Evolutionary conservation across 768 basidiomycete genomes (phyloP).

Genomic region (Agaricus blazei): DNA sequence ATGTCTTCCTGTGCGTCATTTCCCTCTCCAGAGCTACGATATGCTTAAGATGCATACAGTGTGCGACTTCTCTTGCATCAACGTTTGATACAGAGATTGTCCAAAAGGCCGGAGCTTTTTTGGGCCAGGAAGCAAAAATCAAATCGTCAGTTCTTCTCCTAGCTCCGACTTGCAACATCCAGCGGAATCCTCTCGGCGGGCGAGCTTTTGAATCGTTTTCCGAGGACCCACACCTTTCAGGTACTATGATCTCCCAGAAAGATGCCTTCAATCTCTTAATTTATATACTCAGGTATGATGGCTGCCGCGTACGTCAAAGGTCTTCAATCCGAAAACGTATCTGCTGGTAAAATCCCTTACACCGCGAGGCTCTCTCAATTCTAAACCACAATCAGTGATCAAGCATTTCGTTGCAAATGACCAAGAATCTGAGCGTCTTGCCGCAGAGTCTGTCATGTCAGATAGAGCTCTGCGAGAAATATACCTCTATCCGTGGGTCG

Average conservation of each 20-base stretch:
- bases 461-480: conserved; percentile 65
- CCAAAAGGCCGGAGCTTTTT: conserved; percentile 47
- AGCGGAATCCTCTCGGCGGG: conserved; percentile 56
- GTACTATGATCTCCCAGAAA: conserved; percentile 19
- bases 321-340: conserved; percentile 59
- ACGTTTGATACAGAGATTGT: conserved; percentile 64
- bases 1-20: conserved; percentile 50
- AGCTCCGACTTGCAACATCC: conserved; percentile 75
- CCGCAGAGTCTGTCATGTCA: conserved; percentile 59
- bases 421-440: conserved; percentile 67
- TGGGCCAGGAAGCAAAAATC: conserved; percentile 61
- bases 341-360: conserved; percentile 36
- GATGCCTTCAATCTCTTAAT: neutral
- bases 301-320: conserved; percentile 67
- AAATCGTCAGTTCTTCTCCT: conserved; percentile 61
- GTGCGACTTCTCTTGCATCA: conserved; percentile 64
- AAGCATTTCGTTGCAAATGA: conserved; percentile 76
- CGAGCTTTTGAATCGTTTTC: conserved; percentile 69
- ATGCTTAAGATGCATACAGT: conserved; percentile 29
- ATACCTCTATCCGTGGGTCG: conserved; percentile 61
- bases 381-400: conserved; percentile 35
- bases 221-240: conserved; percentile 66
- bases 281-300: conserved; percentile 37
- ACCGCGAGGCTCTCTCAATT: neutral
- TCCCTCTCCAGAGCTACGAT: neutral